Percentiles rank a stretch among this genome's conserved stretches.
Evolutionary conservation across 2,329 filamentous ascomycete species (phyloP).

Genomic region (Septoria petroselini): DNA sequence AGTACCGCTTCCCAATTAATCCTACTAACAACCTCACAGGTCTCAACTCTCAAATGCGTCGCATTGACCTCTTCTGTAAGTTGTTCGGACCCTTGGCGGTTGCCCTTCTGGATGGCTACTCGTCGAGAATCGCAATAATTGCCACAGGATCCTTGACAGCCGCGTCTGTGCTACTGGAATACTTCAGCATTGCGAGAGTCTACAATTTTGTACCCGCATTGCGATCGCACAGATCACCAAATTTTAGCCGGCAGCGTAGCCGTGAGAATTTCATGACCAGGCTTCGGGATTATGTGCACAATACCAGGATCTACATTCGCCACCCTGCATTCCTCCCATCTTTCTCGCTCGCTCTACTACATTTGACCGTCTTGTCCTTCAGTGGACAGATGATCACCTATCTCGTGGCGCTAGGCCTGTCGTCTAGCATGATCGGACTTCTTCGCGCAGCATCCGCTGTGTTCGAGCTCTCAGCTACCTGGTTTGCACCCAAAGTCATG

Average conservation of each 20-base stretch:
- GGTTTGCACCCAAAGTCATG: constrained; percentile 57
- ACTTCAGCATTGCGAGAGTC: constrained; percentile 52
- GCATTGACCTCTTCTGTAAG: constrained; percentile 60
- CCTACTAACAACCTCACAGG: constrained; percentile 32
- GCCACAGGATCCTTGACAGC: constrained; percentile 52
- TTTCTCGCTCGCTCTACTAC: constrained; percentile 57
- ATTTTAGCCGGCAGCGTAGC: not conserved
- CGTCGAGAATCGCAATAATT: constrained; percentile 50
- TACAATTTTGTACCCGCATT: constrained; percentile 36
- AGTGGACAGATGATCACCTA: constrained; percentile 61
- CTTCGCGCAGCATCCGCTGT: constrained; percentile 53
- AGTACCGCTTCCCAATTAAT: not conserved
- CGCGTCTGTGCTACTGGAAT: constrained; percentile 51
- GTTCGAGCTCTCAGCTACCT: constrained; percentile 61
- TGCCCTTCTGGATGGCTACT: constrained; percentile 50
- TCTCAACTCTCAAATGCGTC: constrained; percentile 58
- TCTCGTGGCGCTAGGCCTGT: constrained; percentile 55
- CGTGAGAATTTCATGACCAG: constrained; percentile 2
- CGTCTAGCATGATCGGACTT: constrained; percentile 52
- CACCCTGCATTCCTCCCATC: constrained; percentile 61
- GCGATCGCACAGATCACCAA: constrained; percentile 12
- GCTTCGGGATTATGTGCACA: constrained; percentile 20
- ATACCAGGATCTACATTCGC: constrained; percentile 46
- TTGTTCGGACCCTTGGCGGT: constrained; percentile 54
- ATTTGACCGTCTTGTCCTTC: constrained; percentile 60